These are phyloP conservation scores for Microascus cirrosus DNA, from an alignment of 2,329 filamentous ascomycete species.

Conservation along the genomic window DNA sequence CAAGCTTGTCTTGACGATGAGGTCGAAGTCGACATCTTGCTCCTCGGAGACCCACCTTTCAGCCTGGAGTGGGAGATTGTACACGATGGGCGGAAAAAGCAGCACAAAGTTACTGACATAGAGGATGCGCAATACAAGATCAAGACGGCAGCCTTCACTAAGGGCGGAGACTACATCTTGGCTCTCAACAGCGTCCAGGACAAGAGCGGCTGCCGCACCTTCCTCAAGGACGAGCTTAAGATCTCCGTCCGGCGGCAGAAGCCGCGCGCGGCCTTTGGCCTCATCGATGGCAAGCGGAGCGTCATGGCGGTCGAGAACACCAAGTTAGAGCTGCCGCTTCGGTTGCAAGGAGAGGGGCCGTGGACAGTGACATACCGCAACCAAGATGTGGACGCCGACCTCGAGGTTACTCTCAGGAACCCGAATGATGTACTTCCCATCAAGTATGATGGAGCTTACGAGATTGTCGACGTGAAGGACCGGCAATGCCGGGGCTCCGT, in stretches of 20 bases:
- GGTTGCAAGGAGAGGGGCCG: slow-evolving; percentile 74
- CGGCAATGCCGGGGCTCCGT: slow-evolving; percentile 72
- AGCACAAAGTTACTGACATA: slow-evolving; percentile 54
- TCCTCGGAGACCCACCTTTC: slow-evolving; percentile 80
- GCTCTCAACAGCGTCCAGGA: slow-evolving; percentile 81
- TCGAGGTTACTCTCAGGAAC: slow-evolving; percentile 28
- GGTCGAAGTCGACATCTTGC: slow-evolving; percentile 60
- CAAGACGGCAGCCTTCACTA: slow-evolving; percentile 59
- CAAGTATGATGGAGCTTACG: slow-evolving; percentile 60
- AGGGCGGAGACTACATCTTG: slow-evolving; percentile 84
- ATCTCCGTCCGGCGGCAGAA: slow-evolving; percentile 81
- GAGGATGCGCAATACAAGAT: slow-evolving; percentile 55
- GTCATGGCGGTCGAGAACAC: slow-evolving; percentile 69
- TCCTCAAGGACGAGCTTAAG: slow-evolving; percentile 73
- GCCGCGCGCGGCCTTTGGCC: slow-evolving; percentile 76
- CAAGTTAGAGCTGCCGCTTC: slow-evolving; percentile 63
- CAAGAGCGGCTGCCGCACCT: slow-evolving; percentile 73
- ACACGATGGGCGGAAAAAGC: slow-evolving; percentile 74
- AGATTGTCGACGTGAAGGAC: slow-evolving; percentile 69
- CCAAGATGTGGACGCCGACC: slow-evolving; percentile 20
- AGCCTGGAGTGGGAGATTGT: slow-evolving; percentile 85
- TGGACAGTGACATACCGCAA: slow-evolving; percentile 75
- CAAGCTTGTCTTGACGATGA: slow-evolving; percentile 76
- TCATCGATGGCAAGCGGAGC: slow-evolving; percentile 68
- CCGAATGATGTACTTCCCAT: slow-evolving; percentile 63